Percentiles rank a stretch among this genome's conserved stretches.
These are phyloP conservation scores for Tolypocladium tundrense DNA, from an alignment of 2,329 filamentous ascomycete species.

Conservation along the genomic window DNA sequence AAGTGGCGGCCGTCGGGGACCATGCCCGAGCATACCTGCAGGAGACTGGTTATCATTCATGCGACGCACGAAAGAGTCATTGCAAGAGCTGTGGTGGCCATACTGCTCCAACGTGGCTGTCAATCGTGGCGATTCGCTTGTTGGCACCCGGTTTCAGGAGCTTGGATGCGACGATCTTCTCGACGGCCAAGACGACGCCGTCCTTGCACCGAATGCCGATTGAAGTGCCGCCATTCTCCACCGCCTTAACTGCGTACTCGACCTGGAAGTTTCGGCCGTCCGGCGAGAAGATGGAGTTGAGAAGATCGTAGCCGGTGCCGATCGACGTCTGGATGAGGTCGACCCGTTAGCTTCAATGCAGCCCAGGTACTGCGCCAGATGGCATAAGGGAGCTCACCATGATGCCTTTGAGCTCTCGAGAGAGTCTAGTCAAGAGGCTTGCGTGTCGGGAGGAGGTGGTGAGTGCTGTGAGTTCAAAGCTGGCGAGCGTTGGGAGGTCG, in stretches of 20 bases:
- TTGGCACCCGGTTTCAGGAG: conserved; percentile 90
- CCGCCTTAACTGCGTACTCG: conserved; percentile 97
- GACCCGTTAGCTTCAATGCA: conserved; percentile 4
- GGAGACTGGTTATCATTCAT: neutral
- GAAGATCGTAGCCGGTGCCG: conserved; percentile 98
- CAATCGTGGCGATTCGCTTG: conserved; percentile 91
- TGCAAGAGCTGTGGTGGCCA: conserved; percentile 23
- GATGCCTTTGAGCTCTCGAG: conserved; percentile 3
- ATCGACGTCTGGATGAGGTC: conserved; percentile 73
- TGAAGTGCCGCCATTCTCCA: conserved; percentile 94
- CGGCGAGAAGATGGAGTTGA: conserved; percentile 98
- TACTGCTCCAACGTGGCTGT: conserved; percentile 89
- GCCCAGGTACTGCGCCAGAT: neutral
- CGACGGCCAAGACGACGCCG: conserved; percentile 87
- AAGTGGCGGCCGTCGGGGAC: conserved; percentile 94
- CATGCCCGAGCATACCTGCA: conserved; percentile 86
- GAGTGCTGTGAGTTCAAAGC: conserved; percentile 1
- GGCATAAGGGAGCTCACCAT: conserved; percentile 8
- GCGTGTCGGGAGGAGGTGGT: neutral
- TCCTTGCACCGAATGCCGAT: conserved; percentile 96
- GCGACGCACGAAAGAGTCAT: neutral
- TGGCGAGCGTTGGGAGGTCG: conserved; percentile 1
- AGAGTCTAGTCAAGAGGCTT: neutral
- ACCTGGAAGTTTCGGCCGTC: conserved; percentile 99
- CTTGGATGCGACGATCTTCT: conserved; percentile 95